phyloP scores from a whole-genome alignment of 495 filamentous ascomycete species.

The Penicillium pancosmium region DNA sequence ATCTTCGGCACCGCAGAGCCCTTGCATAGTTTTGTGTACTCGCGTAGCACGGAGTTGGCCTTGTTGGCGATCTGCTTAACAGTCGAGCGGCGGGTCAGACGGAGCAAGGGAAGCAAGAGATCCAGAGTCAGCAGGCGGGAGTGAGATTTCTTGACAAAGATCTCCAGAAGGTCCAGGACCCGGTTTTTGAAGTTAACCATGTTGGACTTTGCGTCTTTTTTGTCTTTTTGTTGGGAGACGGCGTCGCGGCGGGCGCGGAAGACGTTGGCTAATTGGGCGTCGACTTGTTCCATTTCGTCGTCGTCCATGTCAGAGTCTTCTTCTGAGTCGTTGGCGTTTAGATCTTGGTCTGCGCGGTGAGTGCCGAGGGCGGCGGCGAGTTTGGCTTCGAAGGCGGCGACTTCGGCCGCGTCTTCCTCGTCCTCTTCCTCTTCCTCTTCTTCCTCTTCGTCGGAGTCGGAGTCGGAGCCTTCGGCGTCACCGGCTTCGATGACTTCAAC shows the following conservation, averaged over 20 bases:
- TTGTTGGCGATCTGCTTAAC: slow-evolving; percentile 75
- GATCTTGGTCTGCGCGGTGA: slow-evolving; percentile 58
- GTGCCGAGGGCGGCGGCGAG: slow-evolving; percentile 74
- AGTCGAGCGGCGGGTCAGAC: slow-evolving; percentile 60
- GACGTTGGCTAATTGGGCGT: slow-evolving; percentile 77
- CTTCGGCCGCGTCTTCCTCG: slow-evolving; percentile 53
- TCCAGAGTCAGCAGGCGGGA: slow-evolving; percentile 64
- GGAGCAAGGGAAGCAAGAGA: slow-evolving; percentile 67
- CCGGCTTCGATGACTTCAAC: slow-evolving; percentile 34
- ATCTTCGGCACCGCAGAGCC: slow-evolving; percentile 48
- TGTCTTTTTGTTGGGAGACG: slow-evolving; percentile 72
- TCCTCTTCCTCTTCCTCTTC: slow-evolving; percentile 36
- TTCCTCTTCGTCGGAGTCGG: slow-evolving; percentile 27
- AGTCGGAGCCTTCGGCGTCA: slow-evolving; percentile 33
- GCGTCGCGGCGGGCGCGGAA: slow-evolving; percentile 72
- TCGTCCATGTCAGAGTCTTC: slow-evolving; percentile 86
- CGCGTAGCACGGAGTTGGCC: slow-evolving; percentile 65
- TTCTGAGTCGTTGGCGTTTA: slow-evolving; percentile 56
- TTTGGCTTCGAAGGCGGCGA: slow-evolving; percentile 73
- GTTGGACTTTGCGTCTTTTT: slow-evolving; percentile 82
- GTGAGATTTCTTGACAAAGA: slow-evolving; percentile 82
- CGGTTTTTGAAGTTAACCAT: slow-evolving; percentile 95
- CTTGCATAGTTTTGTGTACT: slow-evolving; percentile 72
- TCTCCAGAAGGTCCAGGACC: slow-evolving; percentile 82
- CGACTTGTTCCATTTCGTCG: slow-evolving; percentile 91